phyloP scores from a whole-genome alignment of 148 eudicot species.

The Diospyros kaki region DNA sequence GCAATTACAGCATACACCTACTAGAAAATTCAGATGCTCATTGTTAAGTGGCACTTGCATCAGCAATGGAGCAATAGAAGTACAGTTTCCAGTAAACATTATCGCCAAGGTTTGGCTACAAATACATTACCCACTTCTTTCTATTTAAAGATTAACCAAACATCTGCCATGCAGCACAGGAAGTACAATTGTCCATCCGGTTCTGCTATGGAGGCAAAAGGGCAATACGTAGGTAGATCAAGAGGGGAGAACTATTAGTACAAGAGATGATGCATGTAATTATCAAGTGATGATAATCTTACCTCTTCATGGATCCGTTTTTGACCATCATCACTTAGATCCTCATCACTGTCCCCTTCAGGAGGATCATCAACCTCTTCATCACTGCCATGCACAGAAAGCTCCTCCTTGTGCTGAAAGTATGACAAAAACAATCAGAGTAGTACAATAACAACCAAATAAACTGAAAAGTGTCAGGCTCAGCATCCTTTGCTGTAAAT shows the following conservation, averaged over 20 bases:
- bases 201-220: no score
- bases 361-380: conserved; percentile 83
- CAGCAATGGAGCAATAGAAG: not conserved
- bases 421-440: not conserved
- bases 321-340: conserved; percentile 51
- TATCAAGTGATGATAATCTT: conserved; percentile 6
- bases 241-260: not conserved
- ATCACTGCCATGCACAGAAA: conserved; percentile 83
- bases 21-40: not conserved
- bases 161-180: not conserved
- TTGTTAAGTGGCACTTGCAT: not conserved
- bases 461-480: not conserved
- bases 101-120: not conserved
- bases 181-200: not conserved
- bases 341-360: conserved; percentile 80
- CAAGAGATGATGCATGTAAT: not conserved
- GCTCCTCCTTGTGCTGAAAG: conserved; percentile 74
- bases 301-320: conserved; percentile 77
- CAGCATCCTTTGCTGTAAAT: not conserved
- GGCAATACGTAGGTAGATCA: not conserved
- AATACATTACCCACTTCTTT: not conserved
- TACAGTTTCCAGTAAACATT: not conserved
- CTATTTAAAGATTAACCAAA: not conserved
- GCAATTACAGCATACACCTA: not conserved
- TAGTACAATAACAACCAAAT: not conserved